A percentile compares a stretch with the other conserved stretches of the same genome.
Conservation (phyloP, 805 yeast genomes). For the Jamesozyma hellenica region DNA sequence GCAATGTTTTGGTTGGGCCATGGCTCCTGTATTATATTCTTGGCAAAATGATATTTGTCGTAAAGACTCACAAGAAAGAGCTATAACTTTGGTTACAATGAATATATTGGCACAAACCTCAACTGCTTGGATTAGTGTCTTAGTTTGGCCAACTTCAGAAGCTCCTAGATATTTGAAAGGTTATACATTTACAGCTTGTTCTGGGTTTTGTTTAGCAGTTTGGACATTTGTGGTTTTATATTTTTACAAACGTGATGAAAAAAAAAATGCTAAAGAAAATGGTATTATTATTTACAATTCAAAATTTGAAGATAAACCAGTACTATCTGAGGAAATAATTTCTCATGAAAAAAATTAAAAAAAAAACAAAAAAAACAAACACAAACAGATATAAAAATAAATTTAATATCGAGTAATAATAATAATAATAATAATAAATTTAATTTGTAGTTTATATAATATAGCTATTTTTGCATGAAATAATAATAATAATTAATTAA, state of each 20-base stretch:
- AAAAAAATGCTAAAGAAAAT: constrained; percentile 28
- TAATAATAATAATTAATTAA: no score
- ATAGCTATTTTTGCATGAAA: no score
- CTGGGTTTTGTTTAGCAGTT: constrained; percentile 24
- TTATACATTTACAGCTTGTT: constrained; percentile 35
- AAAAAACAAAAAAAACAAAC: no score
- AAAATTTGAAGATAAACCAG: constrained; percentile 7
- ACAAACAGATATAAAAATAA: no score
- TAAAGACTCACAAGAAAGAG: constrained; percentile 42
- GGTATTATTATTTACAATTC: constrained; percentile 30
- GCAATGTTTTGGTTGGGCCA: constrained; percentile 50
- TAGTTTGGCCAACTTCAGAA: constrained; percentile 38
- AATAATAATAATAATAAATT: no score
- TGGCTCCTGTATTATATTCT: constrained; percentile 49
- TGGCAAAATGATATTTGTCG: constrained; percentile 53
- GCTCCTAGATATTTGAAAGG: constrained; percentile 49
- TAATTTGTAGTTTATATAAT: no score
- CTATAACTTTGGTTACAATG: constrained; percentile 42
- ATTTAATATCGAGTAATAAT: no score
- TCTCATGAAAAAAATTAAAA: no score
- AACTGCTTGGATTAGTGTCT: constrained; percentile 43
- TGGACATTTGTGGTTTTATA: constrained; percentile 23
- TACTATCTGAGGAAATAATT: no score
- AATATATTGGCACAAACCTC: constrained; percentile 44
- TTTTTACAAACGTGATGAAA: constrained; percentile 34